These are phyloP conservation scores for Trifolium fragiferum DNA, from an alignment of 306 rosid species.

Conservation along the genomic window DNA sequence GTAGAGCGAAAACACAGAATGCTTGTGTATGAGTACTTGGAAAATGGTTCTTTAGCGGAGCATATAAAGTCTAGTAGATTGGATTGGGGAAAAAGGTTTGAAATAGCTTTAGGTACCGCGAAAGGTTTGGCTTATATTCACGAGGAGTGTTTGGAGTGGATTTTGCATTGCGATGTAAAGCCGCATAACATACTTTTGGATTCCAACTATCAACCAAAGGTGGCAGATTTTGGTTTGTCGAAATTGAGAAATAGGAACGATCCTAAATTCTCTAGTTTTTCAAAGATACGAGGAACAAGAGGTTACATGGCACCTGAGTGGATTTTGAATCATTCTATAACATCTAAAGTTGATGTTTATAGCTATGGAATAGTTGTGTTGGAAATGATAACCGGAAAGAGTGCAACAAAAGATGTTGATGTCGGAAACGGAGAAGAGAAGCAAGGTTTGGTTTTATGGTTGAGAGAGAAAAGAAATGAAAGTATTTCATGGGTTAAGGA, in stretches of 20 bases:
- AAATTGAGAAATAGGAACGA: slow-evolving; percentile 54
- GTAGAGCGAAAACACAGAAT: slow-evolving; percentile 61
- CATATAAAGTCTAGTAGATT: slow-evolving; percentile 45
- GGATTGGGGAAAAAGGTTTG: slow-evolving; percentile 54
- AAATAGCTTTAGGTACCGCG: slow-evolving; percentile 63
- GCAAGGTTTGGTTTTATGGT: slow-evolving; percentile 45
- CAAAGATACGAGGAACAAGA: slow-evolving; percentile 64
- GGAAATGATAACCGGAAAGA: slow-evolving; percentile 65
- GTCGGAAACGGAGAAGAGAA: slow-evolving; percentile 1
- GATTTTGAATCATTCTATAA: slow-evolving; percentile 59
- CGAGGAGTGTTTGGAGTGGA: slow-evolving; percentile 77
- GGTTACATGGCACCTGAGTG: slow-evolving; percentile 82
- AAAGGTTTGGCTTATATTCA: slow-evolving; percentile 69
- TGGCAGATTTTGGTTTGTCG: slow-evolving; percentile 68
- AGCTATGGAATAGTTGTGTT: slow-evolving; percentile 67
- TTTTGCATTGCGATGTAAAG: slow-evolving; percentile 70
- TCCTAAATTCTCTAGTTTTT: slow-evolving; percentile 39
- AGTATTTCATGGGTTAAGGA: slow-evolving; percentile 35
- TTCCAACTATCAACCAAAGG: slow-evolving; percentile 53
- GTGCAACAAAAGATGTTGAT: slow-evolving; percentile 29
- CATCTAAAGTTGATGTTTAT: slow-evolving; percentile 74
- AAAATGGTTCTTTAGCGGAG: slow-evolving; percentile 54
- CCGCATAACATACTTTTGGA: slow-evolving; percentile 66
- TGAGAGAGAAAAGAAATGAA: slow-evolving; percentile 41
- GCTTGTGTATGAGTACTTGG: slow-evolving; percentile 63